A percentile compares a stretch with the other conserved stretches of the same genome.
phyloP scores from a whole-genome alignment of 1,139 yeast species.

The Diutina sp. region DNA sequence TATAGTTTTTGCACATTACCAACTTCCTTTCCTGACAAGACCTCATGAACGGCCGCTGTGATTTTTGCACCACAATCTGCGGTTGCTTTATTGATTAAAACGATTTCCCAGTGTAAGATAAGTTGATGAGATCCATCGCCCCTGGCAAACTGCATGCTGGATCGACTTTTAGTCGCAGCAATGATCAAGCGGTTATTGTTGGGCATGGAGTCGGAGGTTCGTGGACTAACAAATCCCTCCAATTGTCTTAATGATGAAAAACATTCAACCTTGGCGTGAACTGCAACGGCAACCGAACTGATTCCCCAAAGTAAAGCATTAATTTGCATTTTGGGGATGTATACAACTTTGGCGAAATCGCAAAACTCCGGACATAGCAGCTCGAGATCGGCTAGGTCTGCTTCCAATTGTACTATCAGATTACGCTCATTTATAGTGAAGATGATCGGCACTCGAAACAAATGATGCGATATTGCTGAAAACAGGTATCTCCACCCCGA shows the following conservation, averaged over 20 bases:
- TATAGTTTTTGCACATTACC: background rate
- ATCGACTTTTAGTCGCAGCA: background rate
- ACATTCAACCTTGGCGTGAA: background rate
- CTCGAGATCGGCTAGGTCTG: background rate
- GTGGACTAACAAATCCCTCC: background rate
- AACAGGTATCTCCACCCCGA: background rate
- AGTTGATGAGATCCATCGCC: background rate
- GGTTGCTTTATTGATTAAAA: background rate
- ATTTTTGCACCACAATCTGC: background rate
- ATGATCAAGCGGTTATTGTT: background rate
- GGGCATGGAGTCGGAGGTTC: background rate
- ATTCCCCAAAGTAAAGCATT: background rate
- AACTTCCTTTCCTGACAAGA: background rate
- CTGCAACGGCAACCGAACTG: background rate
- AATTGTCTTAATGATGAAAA: background rate
- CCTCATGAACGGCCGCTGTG: background rate
- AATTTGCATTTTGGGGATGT: background rate
- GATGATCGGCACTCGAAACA: background rate
- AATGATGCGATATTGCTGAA: background rate
- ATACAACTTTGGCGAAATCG: background rate
- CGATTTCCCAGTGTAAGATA: background rate
- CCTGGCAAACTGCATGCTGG: background rate
- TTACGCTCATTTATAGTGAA: background rate
- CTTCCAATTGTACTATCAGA: background rate
- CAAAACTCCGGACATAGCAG: background rate